Conservation (phyloP, 352 stramenopile genomes). For the Globisporangium paddicum region DNA sequence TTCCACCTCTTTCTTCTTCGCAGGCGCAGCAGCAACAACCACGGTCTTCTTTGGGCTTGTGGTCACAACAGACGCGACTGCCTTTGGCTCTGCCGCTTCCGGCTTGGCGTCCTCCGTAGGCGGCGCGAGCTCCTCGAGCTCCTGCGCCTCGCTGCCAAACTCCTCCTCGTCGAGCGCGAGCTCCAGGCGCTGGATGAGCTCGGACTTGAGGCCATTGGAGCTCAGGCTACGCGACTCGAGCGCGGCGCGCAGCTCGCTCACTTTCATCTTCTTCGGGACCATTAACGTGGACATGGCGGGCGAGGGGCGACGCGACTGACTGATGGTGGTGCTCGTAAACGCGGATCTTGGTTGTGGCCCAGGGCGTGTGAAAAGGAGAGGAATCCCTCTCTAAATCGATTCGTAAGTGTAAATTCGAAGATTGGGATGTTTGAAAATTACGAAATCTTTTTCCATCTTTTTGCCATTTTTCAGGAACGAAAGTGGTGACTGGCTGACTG, state of each 20-base stretch:
- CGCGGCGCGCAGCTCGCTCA: constrained; percentile 83
- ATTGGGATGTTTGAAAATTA: background rate
- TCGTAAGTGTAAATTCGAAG: background rate
- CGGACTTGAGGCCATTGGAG: constrained; percentile 85
- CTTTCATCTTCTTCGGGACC: constrained; percentile 91
- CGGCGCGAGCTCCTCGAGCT: constrained; percentile 57
- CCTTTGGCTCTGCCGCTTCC: background rate
- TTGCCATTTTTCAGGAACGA: background rate
- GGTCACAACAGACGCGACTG: background rate
- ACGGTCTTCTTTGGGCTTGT: constrained; percentile 25
- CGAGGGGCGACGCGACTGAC: too few relatives aligned
- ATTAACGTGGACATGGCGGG: constrained; percentile 49
- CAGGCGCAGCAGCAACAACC: constrained; percentile 8
- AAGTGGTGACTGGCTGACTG: background rate
- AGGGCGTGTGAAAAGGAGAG: background rate
- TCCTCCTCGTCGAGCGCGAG: constrained; percentile 85
- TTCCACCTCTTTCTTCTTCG: constrained; percentile 22
- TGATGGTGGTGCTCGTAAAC: too few relatives aligned
- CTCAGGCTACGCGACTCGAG: constrained; percentile 76
- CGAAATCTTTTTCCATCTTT: background rate
- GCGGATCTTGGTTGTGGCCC: constrained; percentile 2
- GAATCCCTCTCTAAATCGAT: background rate
- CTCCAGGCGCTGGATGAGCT: constrained; percentile 87
- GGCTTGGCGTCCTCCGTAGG: constrained; percentile 25
- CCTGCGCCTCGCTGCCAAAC: constrained; percentile 75